These are phyloP conservation scores for Gossypium rotundifolium DNA, from an alignment of 345 rosid species.

Conservation along the genomic window DNA sequence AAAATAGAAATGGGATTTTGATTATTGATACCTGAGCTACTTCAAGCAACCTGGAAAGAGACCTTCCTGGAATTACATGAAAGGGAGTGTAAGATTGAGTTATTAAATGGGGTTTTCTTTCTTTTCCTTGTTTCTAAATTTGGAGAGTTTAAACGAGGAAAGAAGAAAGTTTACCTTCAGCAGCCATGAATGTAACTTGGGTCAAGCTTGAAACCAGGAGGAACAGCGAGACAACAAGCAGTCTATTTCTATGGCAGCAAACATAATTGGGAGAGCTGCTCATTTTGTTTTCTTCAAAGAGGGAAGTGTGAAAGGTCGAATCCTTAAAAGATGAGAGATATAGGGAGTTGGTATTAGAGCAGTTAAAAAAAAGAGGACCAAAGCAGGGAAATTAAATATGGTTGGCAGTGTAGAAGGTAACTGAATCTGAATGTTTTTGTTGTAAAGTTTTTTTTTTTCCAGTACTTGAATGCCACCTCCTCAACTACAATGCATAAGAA, in stretches of 20 bases:
- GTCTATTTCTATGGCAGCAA: slow-evolving; percentile 18
- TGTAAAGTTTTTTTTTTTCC: slow-evolving; percentile 17
- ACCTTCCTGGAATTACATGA: slow-evolving; percentile 25
- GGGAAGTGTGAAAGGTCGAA: not conserved
- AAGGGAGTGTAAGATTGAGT: slow-evolving; percentile 1
- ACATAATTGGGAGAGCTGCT: slow-evolving; percentile 20
- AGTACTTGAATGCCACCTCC: slow-evolving; percentile 28
- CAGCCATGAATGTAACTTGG: slow-evolving; percentile 23
- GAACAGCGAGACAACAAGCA: slow-evolving; percentile 24
- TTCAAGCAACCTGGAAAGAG: slow-evolving; percentile 19
- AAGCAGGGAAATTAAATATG: slow-evolving; percentile 18
- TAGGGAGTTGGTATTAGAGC: not conserved
- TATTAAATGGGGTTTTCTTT: not conserved
- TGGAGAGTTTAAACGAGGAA: not conserved
- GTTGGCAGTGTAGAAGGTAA: slow-evolving; percentile 14
- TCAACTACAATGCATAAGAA: not conserved
- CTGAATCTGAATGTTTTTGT: slow-evolving; percentile 16
- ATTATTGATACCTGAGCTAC: slow-evolving; percentile 22
- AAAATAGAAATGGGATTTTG: not conserved
- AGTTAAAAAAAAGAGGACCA: not conserved
- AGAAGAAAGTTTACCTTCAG: slow-evolving; percentile 26
- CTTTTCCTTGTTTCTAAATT: not conserved
- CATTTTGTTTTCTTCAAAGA: slow-evolving; percentile 21
- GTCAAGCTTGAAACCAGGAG: slow-evolving; percentile 12
- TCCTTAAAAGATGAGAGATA: not conserved